phyloP scores from a whole-genome alignment of 2,329 filamentous ascomycete genomes.

The Colletotrichum theobromicola region DNA sequence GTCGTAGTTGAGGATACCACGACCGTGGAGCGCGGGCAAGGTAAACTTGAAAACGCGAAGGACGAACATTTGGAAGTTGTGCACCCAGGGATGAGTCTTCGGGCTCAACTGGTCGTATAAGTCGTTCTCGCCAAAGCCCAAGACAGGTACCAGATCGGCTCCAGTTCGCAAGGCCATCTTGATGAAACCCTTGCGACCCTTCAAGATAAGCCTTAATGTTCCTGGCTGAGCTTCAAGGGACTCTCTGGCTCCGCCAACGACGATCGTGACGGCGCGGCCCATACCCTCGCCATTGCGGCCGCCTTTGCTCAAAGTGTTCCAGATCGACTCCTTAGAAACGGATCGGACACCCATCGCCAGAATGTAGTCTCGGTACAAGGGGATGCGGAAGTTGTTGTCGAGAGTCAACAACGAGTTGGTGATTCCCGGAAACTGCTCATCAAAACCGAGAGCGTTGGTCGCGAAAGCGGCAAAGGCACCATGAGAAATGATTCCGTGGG shows the following conservation, averaged over 20 bases:
- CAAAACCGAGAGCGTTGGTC: constrained; percentile 88
- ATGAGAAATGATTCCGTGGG: constrained; percentile 95
- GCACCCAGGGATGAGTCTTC: constrained; percentile 77
- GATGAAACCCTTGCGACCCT: constrained; percentile 87
- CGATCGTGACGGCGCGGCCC: constrained; percentile 96
- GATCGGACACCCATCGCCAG: constrained; percentile 85
- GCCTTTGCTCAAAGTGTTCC: constrained; percentile 83
- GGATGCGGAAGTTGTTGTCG: constrained; percentile 94
- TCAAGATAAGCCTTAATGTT: constrained; percentile 77
- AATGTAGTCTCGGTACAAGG: constrained; percentile 94
- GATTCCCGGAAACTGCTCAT: constrained; percentile 89
- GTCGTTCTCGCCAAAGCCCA: constrained; percentile 95
- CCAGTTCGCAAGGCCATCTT: constrained; percentile 91
- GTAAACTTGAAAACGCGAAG: constrained; percentile 93
- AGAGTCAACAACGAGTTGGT: constrained; percentile 92
- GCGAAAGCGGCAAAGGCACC: constrained; percentile 93
- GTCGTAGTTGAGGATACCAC: constrained; percentile 97
- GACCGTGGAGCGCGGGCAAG: constrained; percentile 85
- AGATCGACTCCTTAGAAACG: constrained; percentile 90
- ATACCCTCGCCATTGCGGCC: constrained; percentile 81
- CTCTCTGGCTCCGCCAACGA: constrained; percentile 90
- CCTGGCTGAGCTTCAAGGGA: constrained; percentile 87
- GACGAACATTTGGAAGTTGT: constrained; percentile 81
- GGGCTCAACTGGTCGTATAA: constrained; percentile 89
- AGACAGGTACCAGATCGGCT: constrained; percentile 91